A percentile compares a stretch with the other conserved stretches of the same genome.
Conservation (phyloP, 2,329 filamentous ascomycete species). For the Biscogniauxia marginata region DNA sequence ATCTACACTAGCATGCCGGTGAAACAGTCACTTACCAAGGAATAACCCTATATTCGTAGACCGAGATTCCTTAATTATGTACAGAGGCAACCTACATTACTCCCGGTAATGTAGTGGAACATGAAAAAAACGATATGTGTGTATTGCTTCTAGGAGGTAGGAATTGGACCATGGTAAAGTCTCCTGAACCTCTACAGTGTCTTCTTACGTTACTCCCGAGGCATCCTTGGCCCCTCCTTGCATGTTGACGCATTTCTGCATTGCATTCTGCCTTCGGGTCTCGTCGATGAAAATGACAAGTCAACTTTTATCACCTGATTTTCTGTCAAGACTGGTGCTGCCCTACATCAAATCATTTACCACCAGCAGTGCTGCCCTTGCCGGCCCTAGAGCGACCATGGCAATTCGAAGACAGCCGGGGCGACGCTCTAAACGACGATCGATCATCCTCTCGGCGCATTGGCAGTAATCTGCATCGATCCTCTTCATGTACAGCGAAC, state of each 20-base stretch:
- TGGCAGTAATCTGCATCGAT: constrained; percentile 9
- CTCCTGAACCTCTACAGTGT: too few species aligned
- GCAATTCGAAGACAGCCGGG: background rate
- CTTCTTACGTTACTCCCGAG: background rate
- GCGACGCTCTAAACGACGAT: background rate
- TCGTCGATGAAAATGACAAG: constrained; percentile 16
- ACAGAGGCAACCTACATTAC: too few species aligned
- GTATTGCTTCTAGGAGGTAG: too few species aligned
- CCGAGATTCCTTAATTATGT: too few species aligned
- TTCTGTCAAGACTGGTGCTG: constrained; percentile 7
- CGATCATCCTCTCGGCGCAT: background rate
- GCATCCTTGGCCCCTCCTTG: background rate
- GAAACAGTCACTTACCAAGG: too few species aligned
- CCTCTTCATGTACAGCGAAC: constrained; percentile 1
- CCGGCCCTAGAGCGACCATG: background rate
- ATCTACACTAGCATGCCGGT: too few species aligned
- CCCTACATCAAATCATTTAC: background rate
- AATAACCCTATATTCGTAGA: too few species aligned
- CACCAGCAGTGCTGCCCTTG: background rate
- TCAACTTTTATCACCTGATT: constrained; percentile 17
- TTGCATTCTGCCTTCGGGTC: constrained; percentile 2
- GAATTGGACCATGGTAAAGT: too few species aligned
- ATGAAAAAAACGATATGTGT: too few species aligned
- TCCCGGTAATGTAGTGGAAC: too few species aligned
- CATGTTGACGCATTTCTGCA: background rate